Evolutionary conservation across 2,329 filamentous ascomycete species (phyloP), one percentile per base, ranked within the genome.

Genomic region (Cercospora sp.): DNA sequence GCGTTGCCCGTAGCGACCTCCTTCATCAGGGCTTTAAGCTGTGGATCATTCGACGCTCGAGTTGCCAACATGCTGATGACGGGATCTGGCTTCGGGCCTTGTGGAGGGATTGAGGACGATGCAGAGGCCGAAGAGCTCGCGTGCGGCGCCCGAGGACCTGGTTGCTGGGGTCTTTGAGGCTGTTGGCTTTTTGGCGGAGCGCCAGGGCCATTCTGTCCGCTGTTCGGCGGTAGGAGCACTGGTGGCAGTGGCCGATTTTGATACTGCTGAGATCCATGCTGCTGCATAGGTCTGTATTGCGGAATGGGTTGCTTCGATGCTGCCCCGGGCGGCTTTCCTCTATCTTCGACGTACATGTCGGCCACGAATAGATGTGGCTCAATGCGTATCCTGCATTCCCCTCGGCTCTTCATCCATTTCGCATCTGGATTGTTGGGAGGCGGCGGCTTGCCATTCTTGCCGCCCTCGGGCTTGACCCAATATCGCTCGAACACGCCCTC

Each of bases 361-460:
- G 91, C 91, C 72, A 93, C 90, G 73, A 95, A 88, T 53, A 91
- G 87, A 76, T 95, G 91, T 55, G 92, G 92, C 78, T 94, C 92
- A 68, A 94, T 88, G 24, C 88, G 90, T 70, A 96, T 88, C 37
- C 89, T 89, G 70, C 91, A 89, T 72, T 86, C 87, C 73, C 92
- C 92, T 24, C 92, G 85, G 78, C 89, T 75, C 76, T 80, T 83
- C 76, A 78, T 78, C 70, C 72, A 77, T 64, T 77, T 78, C 30
- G 71, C 68, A 49, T 78, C 76, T 5, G 77, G 76, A 49, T 79
- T 79, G 64, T 75, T 74, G 5, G 74, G 73, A 21, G 78, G 89
- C 65, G 86, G 85, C 26, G 88, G 79, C 2, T 74, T 73, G 21
- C 87, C 85, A 53, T 89, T 88, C 78, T 90, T 91, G 70, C 87